These are phyloP conservation scores for Nemania serpens DNA, from an alignment of 2,329 filamentous ascomycete species.

Conservation along the genomic window DNA sequence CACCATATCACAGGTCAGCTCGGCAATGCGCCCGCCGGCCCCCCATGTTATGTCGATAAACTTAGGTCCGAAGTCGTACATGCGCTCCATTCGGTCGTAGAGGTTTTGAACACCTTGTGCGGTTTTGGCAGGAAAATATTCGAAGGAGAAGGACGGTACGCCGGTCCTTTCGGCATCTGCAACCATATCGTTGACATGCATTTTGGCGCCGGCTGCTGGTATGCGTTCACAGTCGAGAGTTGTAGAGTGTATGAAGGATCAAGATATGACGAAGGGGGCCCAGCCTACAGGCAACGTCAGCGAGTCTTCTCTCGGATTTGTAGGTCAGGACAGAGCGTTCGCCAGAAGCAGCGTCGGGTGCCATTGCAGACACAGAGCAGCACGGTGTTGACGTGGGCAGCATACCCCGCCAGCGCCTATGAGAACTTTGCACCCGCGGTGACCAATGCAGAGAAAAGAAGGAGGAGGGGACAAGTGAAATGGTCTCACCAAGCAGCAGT, in stretches of 20 bases:
- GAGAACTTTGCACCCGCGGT: background rate
- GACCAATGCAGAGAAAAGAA: background rate
- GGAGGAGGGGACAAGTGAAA: background rate
- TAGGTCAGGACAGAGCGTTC: background rate
- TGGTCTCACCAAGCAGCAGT: conserved; percentile 21
- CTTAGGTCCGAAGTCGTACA: conserved; percentile 90
- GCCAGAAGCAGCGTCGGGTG: conserved; percentile 1
- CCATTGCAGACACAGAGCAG: conserved; percentile 4
- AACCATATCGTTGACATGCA: conserved; percentile 97
- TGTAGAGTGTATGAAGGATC: conserved; percentile 4
- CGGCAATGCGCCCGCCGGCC: conserved; percentile 86
- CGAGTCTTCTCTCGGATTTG: conserved; percentile 5
- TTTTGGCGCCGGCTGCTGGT: conserved; percentile 52
- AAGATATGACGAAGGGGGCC: background rate
- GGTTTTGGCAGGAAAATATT: conserved; percentile 99
- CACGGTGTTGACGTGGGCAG: background rate
- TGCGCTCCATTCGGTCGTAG: conserved; percentile 99
- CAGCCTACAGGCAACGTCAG: conserved; percentile 16
- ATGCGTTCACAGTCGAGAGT: background rate
- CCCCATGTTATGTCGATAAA: conserved; percentile 99
- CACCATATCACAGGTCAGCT: conserved; percentile 97
- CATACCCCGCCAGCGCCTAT: background rate
- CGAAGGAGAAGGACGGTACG: conserved; percentile 94
- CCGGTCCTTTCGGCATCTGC: conserved; percentile 77
- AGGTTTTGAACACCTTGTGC: conserved; percentile 97